Base-by-base conservation (phyloP, 2,329 filamentous ascomycete genomes). In the Monosporascus sp. region DNA sequence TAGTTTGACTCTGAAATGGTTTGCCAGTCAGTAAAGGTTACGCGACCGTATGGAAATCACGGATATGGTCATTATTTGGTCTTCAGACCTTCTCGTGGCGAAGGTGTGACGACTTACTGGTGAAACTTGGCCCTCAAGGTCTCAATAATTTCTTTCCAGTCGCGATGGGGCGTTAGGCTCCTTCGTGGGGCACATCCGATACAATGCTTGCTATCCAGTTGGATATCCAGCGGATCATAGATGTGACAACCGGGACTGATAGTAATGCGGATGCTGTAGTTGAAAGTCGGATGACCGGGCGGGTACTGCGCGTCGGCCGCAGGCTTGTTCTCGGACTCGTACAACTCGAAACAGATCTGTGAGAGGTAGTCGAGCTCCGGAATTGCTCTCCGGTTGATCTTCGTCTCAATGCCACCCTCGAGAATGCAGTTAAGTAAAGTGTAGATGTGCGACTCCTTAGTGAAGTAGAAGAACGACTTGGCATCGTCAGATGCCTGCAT, bases 391-490 rank as follows among this genome's bases (percentile, higher is more conserved):
- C 95, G 88, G 63, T 91, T 88, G 66, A 99, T 97, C 75, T 99
- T 99, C 24, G 93, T 97, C 67, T 95, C 89, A 60, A 99, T 89
- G 31, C 94, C 95, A 56, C 95, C 94, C 70, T 99, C 94, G 26
- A 99, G 82, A 62, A 99, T 97, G 70, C 93, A 97, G 71, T 99
- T 99, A 54, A 99, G 82, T 5, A 99, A 81, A 5, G 94, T 99
- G 74, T 99, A 99, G 58, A 99, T 97, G 70, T 99, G 94, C 1
- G 91, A 96, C 72, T 99, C 94, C 72, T 99, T 99, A 58, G 94
- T 99, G 72, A 99, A 99, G 75, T 99, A 99, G 73, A 97, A 90
- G 77, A 97, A 97, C 2, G 88, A 93, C 68, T 97, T 97, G 45
- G 92, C 91, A 60, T 95, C 89, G 51, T 93, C 87, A 0, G 90